A percentile compares a stretch with the other conserved stretches of the same genome.
Evolutionary conservation across 2,329 filamentous ascomycete genomes (phyloP).

Genomic region (Paracamarosporium sp.): DNA sequence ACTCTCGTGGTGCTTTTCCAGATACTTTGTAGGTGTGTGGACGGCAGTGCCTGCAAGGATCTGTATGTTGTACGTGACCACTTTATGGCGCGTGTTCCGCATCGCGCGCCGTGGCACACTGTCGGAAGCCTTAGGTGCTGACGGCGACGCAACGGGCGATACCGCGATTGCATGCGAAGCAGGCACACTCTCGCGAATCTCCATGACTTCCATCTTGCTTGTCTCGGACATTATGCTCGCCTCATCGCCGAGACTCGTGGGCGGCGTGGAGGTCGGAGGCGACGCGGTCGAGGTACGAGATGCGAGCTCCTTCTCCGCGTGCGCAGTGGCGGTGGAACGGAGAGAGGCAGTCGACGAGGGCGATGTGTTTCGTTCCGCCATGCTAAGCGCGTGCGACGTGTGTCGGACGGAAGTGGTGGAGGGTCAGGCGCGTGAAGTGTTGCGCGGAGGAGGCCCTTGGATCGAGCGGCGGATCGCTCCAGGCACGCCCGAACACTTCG

Average conservation of each 20-base stretch:
- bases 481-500: slow-evolving; percentile 44
- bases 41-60: slow-evolving; percentile 67
- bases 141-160: slow-evolving; percentile 19
- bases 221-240: slow-evolving; percentile 59
- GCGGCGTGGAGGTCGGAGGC: slow-evolving; percentile 66
- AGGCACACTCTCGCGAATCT: slow-evolving; percentile 27
- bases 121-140: slow-evolving; percentile 22
- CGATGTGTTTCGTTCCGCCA: slow-evolving; percentile 40
- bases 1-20: slow-evolving; percentile 46
- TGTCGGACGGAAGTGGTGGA: slow-evolving; percentile 33
- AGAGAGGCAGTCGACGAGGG: slow-evolving; percentile 51
- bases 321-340: slow-evolving; percentile 50
- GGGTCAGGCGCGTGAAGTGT: slow-evolving; percentile 38
- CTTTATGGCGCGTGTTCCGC: slow-evolving; percentile 63
- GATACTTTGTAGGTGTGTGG: slow-evolving; percentile 59
- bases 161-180: slow-evolving; percentile 18
- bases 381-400: slow-evolving; percentile 30
- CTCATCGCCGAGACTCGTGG: slow-evolving; percentile 70
- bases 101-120: slow-evolving; percentile 37
- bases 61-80: slow-evolving; percentile 71
- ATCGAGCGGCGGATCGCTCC: slow-evolving; percentile 30
- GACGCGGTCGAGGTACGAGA: slow-evolving; percentile 60
- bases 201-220: slow-evolving; percentile 37
- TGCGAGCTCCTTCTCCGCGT: slow-evolving; percentile 36
- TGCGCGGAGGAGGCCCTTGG: slow-evolving; percentile 24